Evolutionary conservation across 1,284 basidiomycete genomes (phyloP).

Genomic region (Phlebopus sp.): DNA sequence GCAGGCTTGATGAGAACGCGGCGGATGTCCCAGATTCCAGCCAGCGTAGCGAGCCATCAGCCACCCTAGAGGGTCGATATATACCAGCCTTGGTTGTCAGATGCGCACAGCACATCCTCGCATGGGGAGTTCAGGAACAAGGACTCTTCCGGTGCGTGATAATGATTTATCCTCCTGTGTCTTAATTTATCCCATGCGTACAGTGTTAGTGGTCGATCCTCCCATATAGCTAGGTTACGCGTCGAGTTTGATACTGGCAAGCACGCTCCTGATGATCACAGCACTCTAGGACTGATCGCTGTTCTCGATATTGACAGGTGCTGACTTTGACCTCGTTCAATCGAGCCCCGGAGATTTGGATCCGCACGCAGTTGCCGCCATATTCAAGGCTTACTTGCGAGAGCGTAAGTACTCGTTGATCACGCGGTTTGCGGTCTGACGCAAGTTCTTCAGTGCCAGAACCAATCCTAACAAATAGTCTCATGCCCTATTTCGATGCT

Average conservation of each 20-base stretch:
- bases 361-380: conserved; percentile 87
- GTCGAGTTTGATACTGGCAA: conserved; percentile 81
- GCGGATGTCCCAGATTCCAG: conserved; percentile 10
- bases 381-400: conserved; percentile 78
- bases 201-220: conserved; percentile 72
- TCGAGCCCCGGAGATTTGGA: conserved; percentile 82
- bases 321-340: conserved; percentile 77
- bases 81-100: conserved; percentile 74
- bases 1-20: conserved; percentile 24
- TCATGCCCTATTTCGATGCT: conserved; percentile 74
- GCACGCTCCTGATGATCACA: conserved; percentile 21
- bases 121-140: conserved; percentile 82
- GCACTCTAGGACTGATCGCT: conserved; percentile 8
- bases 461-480: conserved; percentile 68
- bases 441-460: conserved; percentile 63
- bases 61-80: conserved; percentile 50
- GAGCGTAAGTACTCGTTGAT: conserved; percentile 54
- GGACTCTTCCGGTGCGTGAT: conserved; percentile 71
- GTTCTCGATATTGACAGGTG: conserved; percentile 47
- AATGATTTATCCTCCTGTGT: not conserved
- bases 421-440: conserved; percentile 11
- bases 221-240: conserved; percentile 72
- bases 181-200: conserved; percentile 12
- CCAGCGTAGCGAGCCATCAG: conserved; percentile 25
- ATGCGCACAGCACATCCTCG: conserved; percentile 76